A percentile compares a stretch with the other conserved stretches of the same genome.
Conservation (phyloP, 306 rosid genomes). For the Crotalaria pallida region DNA sequence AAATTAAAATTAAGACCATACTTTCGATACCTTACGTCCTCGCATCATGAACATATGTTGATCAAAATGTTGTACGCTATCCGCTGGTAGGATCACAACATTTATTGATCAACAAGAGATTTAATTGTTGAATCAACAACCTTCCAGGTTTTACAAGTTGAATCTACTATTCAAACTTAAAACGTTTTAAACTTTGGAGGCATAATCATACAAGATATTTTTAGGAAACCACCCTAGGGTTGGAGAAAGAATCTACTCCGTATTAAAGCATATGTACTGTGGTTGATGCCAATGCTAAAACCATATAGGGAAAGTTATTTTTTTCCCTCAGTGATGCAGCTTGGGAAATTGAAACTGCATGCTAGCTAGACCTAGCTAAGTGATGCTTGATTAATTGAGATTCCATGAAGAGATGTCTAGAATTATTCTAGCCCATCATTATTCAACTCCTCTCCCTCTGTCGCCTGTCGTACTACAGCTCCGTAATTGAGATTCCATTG, state of each 20-base stretch:
- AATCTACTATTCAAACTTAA: too few species aligned
- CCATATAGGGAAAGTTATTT: not conserved
- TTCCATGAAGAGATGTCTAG: not conserved
- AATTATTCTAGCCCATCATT: not conserved
- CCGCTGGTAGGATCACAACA: too few species aligned
- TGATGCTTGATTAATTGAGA: not conserved
- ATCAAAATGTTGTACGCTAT: too few species aligned
- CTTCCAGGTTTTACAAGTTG: not conserved
- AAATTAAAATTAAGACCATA: too few species aligned
- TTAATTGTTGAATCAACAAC: not conserved
- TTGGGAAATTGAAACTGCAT: not conserved
- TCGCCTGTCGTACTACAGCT: too few species aligned
- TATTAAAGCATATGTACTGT: not conserved
- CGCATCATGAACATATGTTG: too few species aligned
- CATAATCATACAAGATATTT: too few species aligned
- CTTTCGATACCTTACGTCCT: too few species aligned
- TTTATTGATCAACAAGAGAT: too few species aligned
- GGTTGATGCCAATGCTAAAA: not conserved
- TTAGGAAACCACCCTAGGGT: not conserved
- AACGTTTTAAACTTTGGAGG: not conserved
- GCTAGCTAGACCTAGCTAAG: not conserved
- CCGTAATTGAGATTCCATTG: too few species aligned
- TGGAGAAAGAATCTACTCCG: constrained; percentile 8
- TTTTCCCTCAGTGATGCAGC: constrained; percentile 9
- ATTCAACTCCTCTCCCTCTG: not conserved